Conservation (phyloP, 768 basidiomycete genomes). For the Psilocybe azurescens region DNA sequence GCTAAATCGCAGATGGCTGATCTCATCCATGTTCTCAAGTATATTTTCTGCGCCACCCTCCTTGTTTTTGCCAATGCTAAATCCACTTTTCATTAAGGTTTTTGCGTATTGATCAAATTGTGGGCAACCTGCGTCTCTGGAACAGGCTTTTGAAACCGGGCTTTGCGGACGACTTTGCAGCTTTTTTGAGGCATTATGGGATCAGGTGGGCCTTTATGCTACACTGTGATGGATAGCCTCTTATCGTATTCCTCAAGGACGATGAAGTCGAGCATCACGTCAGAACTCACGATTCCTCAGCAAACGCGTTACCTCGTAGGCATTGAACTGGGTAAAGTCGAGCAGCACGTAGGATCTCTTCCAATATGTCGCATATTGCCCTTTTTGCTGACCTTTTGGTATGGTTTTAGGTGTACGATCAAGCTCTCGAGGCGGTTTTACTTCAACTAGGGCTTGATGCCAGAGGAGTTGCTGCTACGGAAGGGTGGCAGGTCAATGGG, state of each 20-base stretch:
- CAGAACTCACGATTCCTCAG: constrained; percentile 84
- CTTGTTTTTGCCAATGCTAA: background rate
- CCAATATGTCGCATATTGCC: background rate
- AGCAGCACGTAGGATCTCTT: constrained; percentile 62
- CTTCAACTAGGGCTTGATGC: constrained; percentile 74
- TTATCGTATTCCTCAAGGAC: constrained; percentile 54
- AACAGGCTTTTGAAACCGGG: constrained; percentile 61
- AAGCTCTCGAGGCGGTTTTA: constrained; percentile 65
- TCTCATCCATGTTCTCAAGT: constrained; percentile 79
- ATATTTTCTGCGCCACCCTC: constrained; percentile 16
- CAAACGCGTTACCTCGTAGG: constrained; percentile 82
- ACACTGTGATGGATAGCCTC: background rate
- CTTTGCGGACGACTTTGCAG: constrained; percentile 64
- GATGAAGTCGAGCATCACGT: constrained; percentile 68
- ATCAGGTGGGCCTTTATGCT: constrained; percentile 58
- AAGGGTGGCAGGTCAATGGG: constrained; percentile 70
- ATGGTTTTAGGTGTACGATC: constrained; percentile 77
- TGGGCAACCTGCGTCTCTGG: constrained; percentile 64
- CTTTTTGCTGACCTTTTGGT: background rate
- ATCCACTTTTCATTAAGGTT: constrained; percentile 51
- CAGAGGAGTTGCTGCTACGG: constrained; percentile 66
- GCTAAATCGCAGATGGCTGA: constrained; percentile 78
- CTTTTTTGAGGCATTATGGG: constrained; percentile 71
- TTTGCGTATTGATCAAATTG: constrained; percentile 69
- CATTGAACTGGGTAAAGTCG: constrained; percentile 79